phyloP scores from a whole-genome alignment of 2,329 filamentous ascomycete species.

The Aspergillus amoenus region DNA sequence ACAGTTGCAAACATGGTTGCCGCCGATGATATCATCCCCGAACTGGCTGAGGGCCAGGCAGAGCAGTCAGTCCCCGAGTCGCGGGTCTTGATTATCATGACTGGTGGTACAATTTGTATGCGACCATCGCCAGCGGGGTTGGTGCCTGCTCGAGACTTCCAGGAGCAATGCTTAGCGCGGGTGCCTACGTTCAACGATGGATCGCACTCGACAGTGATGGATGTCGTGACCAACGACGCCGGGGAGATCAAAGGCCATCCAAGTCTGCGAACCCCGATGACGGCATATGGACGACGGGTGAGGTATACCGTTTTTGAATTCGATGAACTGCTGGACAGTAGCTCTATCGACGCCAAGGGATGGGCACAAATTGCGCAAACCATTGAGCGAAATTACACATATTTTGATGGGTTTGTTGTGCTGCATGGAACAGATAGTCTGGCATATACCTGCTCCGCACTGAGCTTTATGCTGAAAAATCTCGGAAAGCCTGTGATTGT shows the following conservation, averaged over 20 bases:
- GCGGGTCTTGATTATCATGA: conserved; percentile 85
- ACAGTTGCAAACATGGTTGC: conserved; percentile 20
- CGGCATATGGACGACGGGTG: conserved; percentile 76
- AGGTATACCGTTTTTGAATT: conserved; percentile 86
- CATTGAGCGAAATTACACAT: conserved; percentile 80
- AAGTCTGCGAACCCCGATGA: conserved; percentile 75
- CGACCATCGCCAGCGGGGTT: conserved; percentile 75
- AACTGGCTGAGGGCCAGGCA: conserved; percentile 20
- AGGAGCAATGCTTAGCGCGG: conserved; percentile 78
- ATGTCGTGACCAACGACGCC: conserved; percentile 54
- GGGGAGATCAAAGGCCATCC: conserved; percentile 56
- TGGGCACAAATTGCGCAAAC: conserved; percentile 81
- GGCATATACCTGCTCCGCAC: conserved; percentile 82
- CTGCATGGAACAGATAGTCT: conserved; percentile 89
- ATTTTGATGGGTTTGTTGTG: conserved; percentile 88
- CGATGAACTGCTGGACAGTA: conserved; percentile 79
- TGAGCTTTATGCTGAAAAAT: conserved; percentile 91
- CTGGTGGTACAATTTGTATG: conserved; percentile 84
- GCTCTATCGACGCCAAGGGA: conserved; percentile 80
- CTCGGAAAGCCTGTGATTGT: conserved; percentile 88
- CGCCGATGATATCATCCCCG: conserved; percentile 22
- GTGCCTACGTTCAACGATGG: conserved; percentile 83
- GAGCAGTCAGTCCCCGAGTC: conserved; percentile 61
- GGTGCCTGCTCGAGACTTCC: conserved; percentile 75
- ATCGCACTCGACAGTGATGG: conserved; percentile 56